Evolutionary conservation across 768 basidiomycete genomes (phyloP).

Genomic region (Exsudoporus frostii): DNA sequence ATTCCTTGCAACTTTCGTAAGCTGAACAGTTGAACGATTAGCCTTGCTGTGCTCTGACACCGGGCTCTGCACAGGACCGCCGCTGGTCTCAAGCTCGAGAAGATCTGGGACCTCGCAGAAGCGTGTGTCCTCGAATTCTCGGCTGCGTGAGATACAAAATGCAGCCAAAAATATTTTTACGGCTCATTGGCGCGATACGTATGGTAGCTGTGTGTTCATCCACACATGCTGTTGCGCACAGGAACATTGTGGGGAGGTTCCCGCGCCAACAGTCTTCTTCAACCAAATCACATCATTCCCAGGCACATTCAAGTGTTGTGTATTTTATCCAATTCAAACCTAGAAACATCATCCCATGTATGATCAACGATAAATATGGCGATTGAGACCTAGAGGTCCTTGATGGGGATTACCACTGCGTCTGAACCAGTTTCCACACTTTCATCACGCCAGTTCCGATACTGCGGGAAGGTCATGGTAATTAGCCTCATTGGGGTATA

Average conservation of each 20-base stretch:
- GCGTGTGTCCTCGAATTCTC: constrained; percentile 25
- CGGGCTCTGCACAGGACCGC: constrained; percentile 8
- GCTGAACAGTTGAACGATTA: neutral
- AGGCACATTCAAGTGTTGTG: neutral
- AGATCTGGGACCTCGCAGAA: constrained; percentile 31
- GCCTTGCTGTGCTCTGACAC: constrained; percentile 1
- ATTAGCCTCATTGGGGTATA: neutral
- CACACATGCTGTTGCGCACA: constrained; percentile 7
- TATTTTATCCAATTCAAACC: neutral
- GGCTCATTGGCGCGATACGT: neutral
- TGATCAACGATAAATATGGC: neutral
- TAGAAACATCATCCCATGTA: neutral
- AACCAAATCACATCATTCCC: neutral
- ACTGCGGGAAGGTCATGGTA: constrained; percentile 34
- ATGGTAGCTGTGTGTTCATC: constrained; percentile 15
- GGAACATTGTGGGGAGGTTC: neutral
- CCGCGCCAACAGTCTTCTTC: neutral
- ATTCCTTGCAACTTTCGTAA: constrained; percentile 30
- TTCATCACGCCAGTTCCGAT: constrained; percentile 74
- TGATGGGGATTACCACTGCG: constrained; percentile 17
- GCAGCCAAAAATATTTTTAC: neutral
- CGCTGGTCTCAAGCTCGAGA: constrained; percentile 30
- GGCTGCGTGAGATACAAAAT: constrained; percentile 11
- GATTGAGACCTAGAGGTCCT: neutral
- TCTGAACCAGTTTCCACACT: constrained; percentile 60